phyloP scores from a whole-genome alignment of 768 basidiomycete genomes.

The Dioszegia aurantiaca region DNA sequence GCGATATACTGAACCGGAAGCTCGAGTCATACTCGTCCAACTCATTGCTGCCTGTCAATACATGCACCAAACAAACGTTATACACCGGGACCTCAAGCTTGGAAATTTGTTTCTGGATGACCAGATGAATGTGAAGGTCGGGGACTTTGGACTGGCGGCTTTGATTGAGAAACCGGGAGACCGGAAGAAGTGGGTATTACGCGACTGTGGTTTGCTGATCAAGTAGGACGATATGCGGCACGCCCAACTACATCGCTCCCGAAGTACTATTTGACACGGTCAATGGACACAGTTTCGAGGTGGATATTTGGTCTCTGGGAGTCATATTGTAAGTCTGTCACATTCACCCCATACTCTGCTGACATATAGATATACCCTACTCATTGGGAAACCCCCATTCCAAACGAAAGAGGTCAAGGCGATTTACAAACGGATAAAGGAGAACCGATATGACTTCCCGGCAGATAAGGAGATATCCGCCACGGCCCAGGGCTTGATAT shows the following conservation, averaged over 20 bases:
- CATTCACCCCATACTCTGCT: background rate
- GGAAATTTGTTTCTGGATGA: constrained; percentile 88
- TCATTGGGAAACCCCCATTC: constrained; percentile 94
- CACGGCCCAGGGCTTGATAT: constrained; percentile 73
- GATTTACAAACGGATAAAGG: constrained; percentile 93
- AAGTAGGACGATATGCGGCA: constrained; percentile 88
- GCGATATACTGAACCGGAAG: constrained; percentile 85
- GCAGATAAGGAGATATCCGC: constrained; percentile 67
- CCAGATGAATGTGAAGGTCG: constrained; percentile 93
- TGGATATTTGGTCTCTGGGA: constrained; percentile 96
- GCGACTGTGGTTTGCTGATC: constrained; percentile 5
- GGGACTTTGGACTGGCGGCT: constrained; percentile 95
- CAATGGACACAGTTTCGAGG: constrained; percentile 96
- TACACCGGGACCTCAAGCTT: constrained; percentile 94
- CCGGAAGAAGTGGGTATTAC: constrained; percentile 73
- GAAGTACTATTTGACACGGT: constrained; percentile 81
- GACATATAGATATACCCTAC: constrained; percentile 69
- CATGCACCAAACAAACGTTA: constrained; percentile 95
- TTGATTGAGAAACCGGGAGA: constrained; percentile 95
- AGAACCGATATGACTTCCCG: constrained; percentile 91
- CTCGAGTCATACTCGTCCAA: constrained; percentile 88
- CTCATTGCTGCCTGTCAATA: constrained; percentile 94
- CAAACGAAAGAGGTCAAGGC: constrained; percentile 97
- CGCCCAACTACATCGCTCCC: constrained; percentile 97
- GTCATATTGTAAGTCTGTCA: constrained; percentile 66